phyloP scores from a whole-genome alignment of 345 rosid species.

The Toxicodendron radicans region DNA sequence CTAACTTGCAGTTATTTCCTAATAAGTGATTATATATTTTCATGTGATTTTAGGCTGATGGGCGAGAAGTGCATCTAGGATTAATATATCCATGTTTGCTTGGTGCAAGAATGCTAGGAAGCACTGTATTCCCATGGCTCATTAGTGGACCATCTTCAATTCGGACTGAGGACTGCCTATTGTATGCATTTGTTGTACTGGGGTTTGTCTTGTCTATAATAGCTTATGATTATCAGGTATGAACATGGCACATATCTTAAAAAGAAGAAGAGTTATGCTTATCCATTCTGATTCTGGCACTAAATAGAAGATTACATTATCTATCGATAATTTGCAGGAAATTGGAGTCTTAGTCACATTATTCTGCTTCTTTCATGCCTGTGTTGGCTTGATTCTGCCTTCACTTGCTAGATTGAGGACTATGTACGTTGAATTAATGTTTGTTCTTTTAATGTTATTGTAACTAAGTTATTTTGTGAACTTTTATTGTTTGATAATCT shows the following conservation, averaged over 20 bases:
- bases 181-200: constrained; percentile 52
- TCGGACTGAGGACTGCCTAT: constrained; percentile 77
- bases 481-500: constrained; percentile 11
- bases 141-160: constrained; percentile 58
- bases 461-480: constrained; percentile 2
- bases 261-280: not conserved
- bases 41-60: constrained; percentile 77
- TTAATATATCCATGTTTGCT: constrained; percentile 76
- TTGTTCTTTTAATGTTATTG: constrained; percentile 2
- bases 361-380: constrained; percentile 77
- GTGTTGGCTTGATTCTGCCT: constrained; percentile 69
- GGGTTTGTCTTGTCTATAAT: constrained; percentile 67
- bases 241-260: not conserved
- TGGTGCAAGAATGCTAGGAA: constrained; percentile 96
- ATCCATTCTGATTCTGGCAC: constrained; percentile 10
- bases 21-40: not conserved
- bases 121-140: constrained; percentile 85
- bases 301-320: constrained; percentile 15
- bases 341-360: constrained; percentile 65
- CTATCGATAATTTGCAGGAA: constrained; percentile 57
- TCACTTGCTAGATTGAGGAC: constrained; percentile 92
- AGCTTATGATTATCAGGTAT: constrained; percentile 98
- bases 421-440: constrained; percentile 43
- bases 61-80: constrained; percentile 83
- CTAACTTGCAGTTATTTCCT: not conserved